Evolutionary conservation across 2,329 filamentous ascomycete species (phyloP), one percentile per base, ranked within the genome.

Genomic region (Sphaerostilbella broomeana): DNA sequence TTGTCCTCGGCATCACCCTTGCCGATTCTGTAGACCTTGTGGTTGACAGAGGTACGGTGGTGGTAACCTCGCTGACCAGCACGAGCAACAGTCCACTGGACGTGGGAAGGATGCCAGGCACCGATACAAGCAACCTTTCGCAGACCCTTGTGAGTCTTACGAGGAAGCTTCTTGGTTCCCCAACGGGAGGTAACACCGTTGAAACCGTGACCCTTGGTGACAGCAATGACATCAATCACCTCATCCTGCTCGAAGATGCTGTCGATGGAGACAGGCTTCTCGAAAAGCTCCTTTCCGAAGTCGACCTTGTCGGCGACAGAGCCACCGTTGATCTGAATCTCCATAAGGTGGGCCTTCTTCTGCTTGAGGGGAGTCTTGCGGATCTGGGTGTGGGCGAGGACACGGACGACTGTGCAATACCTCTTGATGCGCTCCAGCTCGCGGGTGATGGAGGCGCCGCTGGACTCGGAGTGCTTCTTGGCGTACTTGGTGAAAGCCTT

Each of bases 401-500:
- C 81, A 71, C 92, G 92, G 77, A 98, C 86, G 70, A 97, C 89
- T 59, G 88, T 92, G 86, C 90, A 95, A 87, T 98, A 98, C 80
- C 97, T 97, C 87, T 95, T 95, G 75, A 98, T 97, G 73, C 92
- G 89, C 84, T 97, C 92, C 65, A 98, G 82, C 74, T 98, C 92
- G 67, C 86, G 86, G 70, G 85, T 88, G 77, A 97, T 84, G 63
- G 86, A 88, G 58, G 86, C 75, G 62, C 87, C 89, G 72, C 71
- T 85, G 76, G 73, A 83, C 78, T 97, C 90, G 52, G 90, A 88
- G 84, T 97, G 87, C 83, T 94, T 90, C 87, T 97, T 98, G 78
- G 92, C 87, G 76, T 98, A 98, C 80, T 94, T 95, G 80, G 92
- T 98, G 79, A 98, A 98, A 50, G 92, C 92, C 90, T 98, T 98